Percentiles rank a stretch among this genome's conserved stretches.
Conservation (phyloP, 2,329 filamentous ascomycete genomes). For the Ascochyta fabae region DNA sequence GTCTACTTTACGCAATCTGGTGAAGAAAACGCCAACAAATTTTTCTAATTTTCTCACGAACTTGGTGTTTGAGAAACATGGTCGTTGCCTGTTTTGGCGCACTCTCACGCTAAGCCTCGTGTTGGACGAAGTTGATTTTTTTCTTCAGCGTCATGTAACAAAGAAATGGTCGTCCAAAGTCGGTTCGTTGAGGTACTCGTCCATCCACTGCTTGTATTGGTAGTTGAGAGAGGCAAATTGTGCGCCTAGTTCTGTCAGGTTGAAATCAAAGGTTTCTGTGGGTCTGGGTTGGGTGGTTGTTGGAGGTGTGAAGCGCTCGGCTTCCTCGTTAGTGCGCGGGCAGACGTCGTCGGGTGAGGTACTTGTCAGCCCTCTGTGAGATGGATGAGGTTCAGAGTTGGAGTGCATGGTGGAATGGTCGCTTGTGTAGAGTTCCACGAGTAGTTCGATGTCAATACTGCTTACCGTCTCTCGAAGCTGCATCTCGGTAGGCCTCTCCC, state of each 20-base stretch:
- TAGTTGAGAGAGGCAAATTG: constrained; percentile 4
- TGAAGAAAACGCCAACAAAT: no score
- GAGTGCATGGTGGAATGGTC: background rate
- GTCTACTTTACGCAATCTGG: no score
- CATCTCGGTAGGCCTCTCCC: background rate
- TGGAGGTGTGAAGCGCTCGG: background rate
- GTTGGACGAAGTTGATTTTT: background rate
- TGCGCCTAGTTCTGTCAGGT: background rate
- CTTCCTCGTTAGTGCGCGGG: background rate
- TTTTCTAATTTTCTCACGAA: no score
- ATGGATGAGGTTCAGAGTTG: background rate
- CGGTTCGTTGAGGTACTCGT: background rate
- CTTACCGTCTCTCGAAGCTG: background rate
- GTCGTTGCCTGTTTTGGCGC: no score
- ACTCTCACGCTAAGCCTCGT: no score
- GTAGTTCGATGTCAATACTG: background rate
- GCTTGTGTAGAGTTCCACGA: background rate
- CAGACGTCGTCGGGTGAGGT: constrained; percentile 1
- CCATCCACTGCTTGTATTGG: background rate
- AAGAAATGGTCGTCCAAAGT: background rate
- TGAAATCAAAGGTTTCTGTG: background rate
- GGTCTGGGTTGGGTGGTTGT: background rate
- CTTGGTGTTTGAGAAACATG: no score
- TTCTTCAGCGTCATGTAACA: background rate
- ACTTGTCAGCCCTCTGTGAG: background rate